phyloP scores from a whole-genome alignment of 306 rosid species.

The Notholithocarpus densiflorus region DNA sequence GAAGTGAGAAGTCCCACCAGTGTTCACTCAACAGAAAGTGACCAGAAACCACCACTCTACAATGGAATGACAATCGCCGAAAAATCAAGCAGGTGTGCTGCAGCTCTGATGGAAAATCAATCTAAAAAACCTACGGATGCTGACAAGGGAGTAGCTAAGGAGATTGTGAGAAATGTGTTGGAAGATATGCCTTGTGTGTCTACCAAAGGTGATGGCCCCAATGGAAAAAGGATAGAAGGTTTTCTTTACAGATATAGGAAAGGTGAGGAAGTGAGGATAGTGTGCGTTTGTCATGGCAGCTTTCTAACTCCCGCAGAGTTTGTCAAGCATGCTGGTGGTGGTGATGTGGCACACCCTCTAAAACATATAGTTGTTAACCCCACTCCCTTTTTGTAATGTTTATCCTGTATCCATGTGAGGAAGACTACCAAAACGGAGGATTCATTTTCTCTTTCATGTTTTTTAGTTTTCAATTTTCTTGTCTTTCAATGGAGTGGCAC shows the following conservation, averaged over 20 bases:
- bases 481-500: conserved; percentile 3
- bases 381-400: conserved; percentile 17
- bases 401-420: not conserved
- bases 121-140: not conserved
- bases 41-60: conserved; percentile 18
- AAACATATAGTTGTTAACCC: conserved; percentile 70
- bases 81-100: conserved; percentile 10
- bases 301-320: conserved; percentile 75
- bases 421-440: not conserved
- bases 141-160: conserved; percentile 21
- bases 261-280: conserved; percentile 71
- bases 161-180: conserved; percentile 38
- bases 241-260: conserved; percentile 71
- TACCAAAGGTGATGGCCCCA: conserved; percentile 55
- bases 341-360: conserved; percentile 55
- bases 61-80: not conserved
- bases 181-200: conserved; percentile 74
- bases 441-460: not conserved
- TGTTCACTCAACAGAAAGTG: conserved; percentile 14
- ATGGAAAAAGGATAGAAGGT: conserved; percentile 64
- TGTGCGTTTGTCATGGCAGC: conserved; percentile 77
- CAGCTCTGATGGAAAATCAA: conserved; percentile 1
- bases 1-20: conserved; percentile 37
- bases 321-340: conserved; percentile 75
- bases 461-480: not conserved